Percentiles rank a stretch among this genome's conserved stretches.
Conservation (phyloP, 768 basidiomycete species). For the Russula vinacea region DNA sequence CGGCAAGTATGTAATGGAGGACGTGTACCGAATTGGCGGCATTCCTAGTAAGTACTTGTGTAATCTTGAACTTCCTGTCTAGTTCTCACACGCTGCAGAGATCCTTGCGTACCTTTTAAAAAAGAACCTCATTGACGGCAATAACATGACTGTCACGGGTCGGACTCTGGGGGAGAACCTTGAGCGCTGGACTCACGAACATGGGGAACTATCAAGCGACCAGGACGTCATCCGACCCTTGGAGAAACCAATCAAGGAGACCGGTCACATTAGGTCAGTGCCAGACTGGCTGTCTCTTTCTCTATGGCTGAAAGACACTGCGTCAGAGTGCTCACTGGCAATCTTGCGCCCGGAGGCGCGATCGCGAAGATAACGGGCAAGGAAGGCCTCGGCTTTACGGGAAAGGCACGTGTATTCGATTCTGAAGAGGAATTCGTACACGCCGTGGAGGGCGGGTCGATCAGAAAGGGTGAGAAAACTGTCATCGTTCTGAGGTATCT, state of each 20-base stretch:
- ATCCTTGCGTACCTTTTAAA: slow-evolving; percentile 83
- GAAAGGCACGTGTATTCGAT: slow-evolving; percentile 91
- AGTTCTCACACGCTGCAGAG: slow-evolving; percentile 45
- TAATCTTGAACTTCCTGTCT: not conserved
- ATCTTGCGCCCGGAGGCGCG: slow-evolving; percentile 92
- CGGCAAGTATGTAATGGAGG: slow-evolving; percentile 98
- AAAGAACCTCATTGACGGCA: slow-evolving; percentile 84
- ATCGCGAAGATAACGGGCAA: slow-evolving; percentile 97
- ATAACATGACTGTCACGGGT: slow-evolving; percentile 89
- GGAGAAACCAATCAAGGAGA: slow-evolving; percentile 80
- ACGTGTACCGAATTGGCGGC: slow-evolving; percentile 92
- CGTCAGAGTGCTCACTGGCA: slow-evolving; percentile 82
- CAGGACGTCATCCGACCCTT: slow-evolving; percentile 90
- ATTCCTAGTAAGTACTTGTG: slow-evolving; percentile 72
- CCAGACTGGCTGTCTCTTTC: not conserved
- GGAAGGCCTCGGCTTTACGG: slow-evolving; percentile 84
- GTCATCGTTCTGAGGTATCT: slow-evolving; percentile 94
- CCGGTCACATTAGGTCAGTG: slow-evolving; percentile 81
- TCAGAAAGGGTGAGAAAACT: slow-evolving; percentile 95
- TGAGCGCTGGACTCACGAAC: slow-evolving; percentile 78
- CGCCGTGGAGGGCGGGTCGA: slow-evolving; percentile 83
- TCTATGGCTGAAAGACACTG: not conserved
- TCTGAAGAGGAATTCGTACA: slow-evolving; percentile 81
- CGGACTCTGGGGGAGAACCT: slow-evolving; percentile 88
- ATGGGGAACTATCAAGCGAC: slow-evolving; percentile 67